Evolutionary conservation across 2,329 filamentous ascomycete species (phyloP), one percentile per base, ranked within the genome.

Genomic region (Cladorrhinum sp.): DNA sequence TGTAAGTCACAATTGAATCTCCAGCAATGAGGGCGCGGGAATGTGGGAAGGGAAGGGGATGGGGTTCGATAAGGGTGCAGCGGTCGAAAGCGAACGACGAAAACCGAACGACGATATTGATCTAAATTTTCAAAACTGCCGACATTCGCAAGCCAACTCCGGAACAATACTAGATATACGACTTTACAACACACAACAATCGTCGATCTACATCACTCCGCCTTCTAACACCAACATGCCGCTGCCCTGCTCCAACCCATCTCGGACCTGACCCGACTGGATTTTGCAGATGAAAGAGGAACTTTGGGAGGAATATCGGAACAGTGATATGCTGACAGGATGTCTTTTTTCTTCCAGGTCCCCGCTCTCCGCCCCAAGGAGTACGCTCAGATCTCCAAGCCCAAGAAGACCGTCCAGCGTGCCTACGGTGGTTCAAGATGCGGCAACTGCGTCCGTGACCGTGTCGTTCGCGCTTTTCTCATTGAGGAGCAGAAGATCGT

Each of bases 401-500:
- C 96, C 78, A 92, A 97, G 89, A 99, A 99, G 92, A 96, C 92
- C 74, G 95, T 99, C 79, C 91, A 95, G 85, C 92, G 95, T 75
- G 93, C 95, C 75, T 99, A 99, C 80, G 93, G 95, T 80, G 95
- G 95, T 76, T 97, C 93, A 75, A 91, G 95, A 87, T 99, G 95
- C 86, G 92, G 90, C 77, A 95, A 92, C 86, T 99, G 95, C 81
- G 95, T 99, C 73, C 93, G 94, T 81, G 95, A 99, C 85, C 90
- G 95, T 73, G 91, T 99, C 72, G 92, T 97, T 55, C 92, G 95
- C 73, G 95, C 95, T 68, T 99, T 99, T 89, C 84, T 99, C 79
- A 98, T 99, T 71, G 96, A 99, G 86, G 95, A 99, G 88, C 95
- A 99, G 87, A 99, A 99, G 91, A 98, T 99, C 74, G 95, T 99